Conservation (phyloP, 1,284 basidiomycete species). For the Taiwanofungus camphoratus region DNA sequence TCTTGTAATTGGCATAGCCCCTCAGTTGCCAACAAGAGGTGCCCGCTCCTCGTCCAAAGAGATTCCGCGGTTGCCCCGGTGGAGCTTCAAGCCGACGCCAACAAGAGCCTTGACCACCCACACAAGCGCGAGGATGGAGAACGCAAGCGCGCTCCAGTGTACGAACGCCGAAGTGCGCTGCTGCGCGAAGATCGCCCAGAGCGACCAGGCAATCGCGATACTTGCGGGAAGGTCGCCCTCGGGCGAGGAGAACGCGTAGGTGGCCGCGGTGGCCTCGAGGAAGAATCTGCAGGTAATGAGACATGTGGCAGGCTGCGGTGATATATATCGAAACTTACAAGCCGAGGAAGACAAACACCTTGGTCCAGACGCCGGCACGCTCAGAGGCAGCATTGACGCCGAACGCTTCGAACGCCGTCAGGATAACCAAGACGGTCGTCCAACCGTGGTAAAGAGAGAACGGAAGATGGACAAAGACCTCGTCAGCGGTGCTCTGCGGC, state of each 20-base stretch:
- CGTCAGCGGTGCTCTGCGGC: constrained; percentile 60
- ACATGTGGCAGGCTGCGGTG: no score
- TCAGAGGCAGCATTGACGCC: constrained; percentile 69
- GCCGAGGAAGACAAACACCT: constrained; percentile 89
- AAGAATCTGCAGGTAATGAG: constrained; percentile 56
- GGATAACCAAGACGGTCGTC: constrained; percentile 86
- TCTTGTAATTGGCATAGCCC: no score
- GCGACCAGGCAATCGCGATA: constrained; percentile 77
- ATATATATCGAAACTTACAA: constrained; percentile 42
- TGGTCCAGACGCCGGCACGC: constrained; percentile 82
- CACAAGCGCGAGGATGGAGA: constrained; percentile 80
- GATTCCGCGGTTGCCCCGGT: constrained; percentile 43
- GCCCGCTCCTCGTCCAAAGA: constrained; percentile 84
- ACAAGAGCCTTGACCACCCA: constrained; percentile 75
- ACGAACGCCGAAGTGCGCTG: constrained; percentile 58
- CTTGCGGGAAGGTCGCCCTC: constrained; percentile 91
- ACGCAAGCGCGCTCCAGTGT: constrained; percentile 85
- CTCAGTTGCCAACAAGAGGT: constrained; percentile 52
- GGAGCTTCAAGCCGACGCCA: constrained; percentile 41
- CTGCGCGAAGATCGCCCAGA: constrained; percentile 81
- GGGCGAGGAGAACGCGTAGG: constrained; percentile 83
- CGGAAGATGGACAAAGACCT: constrained; percentile 79
- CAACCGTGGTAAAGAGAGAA: constrained; percentile 95
- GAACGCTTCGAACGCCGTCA: constrained; percentile 89
- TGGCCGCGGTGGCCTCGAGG: constrained; percentile 87